These are phyloP conservation scores for Ascochyta fabae DNA, from an alignment of 2,329 filamentous ascomycete genomes.

Conservation along the genomic window DNA sequence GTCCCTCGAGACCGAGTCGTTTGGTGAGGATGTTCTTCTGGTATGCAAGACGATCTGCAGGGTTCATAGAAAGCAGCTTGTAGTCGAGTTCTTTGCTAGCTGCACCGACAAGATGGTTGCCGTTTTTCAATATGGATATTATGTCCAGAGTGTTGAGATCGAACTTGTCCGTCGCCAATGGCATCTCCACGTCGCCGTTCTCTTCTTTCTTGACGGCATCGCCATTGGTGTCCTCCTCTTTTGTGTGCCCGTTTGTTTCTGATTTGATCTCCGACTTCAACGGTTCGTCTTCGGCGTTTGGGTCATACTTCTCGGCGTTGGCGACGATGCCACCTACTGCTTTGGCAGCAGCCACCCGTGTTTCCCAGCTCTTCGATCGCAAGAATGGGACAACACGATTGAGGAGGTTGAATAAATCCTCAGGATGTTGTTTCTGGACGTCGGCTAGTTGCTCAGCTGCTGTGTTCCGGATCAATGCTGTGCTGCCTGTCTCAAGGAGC, in stretches of 20 bases:
- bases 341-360: constrained; percentile 88
- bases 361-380: constrained; percentile 96
- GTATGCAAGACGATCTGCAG: constrained; percentile 78
- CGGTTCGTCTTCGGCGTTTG: constrained; percentile 75
- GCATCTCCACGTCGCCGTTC: constrained; percentile 53
- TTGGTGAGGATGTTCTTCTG: constrained; percentile 88
- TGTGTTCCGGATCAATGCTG: constrained; percentile 92
- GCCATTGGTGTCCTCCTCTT: constrained; percentile 61
- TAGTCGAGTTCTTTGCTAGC: constrained; percentile 84
- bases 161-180: constrained; percentile 66
- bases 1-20: constrained; percentile 82
- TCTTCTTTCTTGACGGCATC: constrained; percentile 57
- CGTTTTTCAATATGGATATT: constrained; percentile 78
- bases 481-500: constrained; percentile 96
- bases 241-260: constrained; percentile 55
- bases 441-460: constrained; percentile 96
- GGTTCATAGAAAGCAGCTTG: constrained; percentile 79
- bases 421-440: constrained; percentile 96
- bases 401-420: constrained; percentile 95
- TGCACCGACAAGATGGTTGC: constrained; percentile 82
- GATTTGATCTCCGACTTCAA: constrained; percentile 61
- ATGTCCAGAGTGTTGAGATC: constrained; percentile 79
- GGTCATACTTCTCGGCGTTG: constrained; percentile 86
- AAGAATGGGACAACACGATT: constrained; percentile 95
- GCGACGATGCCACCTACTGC: constrained; percentile 93